phyloP scores from a whole-genome alignment of 2,329 filamentous ascomycete genomes.

The Trichoderma pleuroti region DNA sequence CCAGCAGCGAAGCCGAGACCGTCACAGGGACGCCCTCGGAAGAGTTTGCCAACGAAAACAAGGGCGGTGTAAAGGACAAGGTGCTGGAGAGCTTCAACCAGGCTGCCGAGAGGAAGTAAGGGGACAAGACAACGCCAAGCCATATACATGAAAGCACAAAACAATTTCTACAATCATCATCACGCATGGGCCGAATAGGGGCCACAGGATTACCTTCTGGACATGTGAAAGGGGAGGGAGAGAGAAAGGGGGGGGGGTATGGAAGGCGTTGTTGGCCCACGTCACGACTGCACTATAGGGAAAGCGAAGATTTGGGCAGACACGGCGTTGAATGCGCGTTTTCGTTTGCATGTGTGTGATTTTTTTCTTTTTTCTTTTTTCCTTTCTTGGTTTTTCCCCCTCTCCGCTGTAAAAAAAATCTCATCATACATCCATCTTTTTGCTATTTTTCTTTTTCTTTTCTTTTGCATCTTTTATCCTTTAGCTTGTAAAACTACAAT shows the following conservation, averaged over 20 bases:
- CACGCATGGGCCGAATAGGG: neutral
- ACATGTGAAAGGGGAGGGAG: neutral
- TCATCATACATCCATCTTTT: neutral
- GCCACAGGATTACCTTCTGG: neutral
- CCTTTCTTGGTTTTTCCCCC: neutral
- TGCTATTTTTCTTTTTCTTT: neutral
- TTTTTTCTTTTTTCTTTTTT: neutral
- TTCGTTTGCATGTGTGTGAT: neutral
- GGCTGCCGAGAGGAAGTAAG: slow-evolving; percentile 33
- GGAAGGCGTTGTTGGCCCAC: slow-evolving; percentile 10
- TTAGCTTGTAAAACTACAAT: neutral
- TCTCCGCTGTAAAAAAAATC: neutral
- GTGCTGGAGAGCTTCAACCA: slow-evolving; percentile 41
- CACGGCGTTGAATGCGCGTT: neutral
- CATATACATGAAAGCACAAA: neutral
- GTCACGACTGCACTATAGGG: slow-evolving; percentile 1
- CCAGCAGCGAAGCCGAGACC: slow-evolving; percentile 7
- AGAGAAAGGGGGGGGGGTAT: neutral
- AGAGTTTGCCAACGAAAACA: slow-evolving; percentile 21
- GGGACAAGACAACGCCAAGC: neutral
- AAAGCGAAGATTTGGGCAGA: slow-evolving; percentile 8
- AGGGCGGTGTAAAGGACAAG: slow-evolving; percentile 36
- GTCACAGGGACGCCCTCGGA: slow-evolving; percentile 2
- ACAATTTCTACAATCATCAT: neutral
- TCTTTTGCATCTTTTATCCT: neutral